Evolutionary conservation across 2,329 filamentous ascomycete genomes (phyloP), one percentile per base, ranked within the genome.

Genomic region (Beauveria scarabaeidicola): DNA sequence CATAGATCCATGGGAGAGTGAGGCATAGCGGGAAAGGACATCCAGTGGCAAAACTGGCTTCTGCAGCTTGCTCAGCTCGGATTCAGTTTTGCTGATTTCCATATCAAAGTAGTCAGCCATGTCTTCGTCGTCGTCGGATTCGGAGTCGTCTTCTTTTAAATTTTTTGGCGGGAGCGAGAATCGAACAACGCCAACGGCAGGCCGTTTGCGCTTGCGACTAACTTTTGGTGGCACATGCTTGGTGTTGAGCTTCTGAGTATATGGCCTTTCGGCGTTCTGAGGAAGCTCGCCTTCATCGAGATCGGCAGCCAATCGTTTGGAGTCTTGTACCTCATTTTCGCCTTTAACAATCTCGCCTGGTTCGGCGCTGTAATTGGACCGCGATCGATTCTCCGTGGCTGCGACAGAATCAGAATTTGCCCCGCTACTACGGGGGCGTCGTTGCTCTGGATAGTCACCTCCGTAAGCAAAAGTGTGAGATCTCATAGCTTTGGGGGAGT

Each of bases 111-210:
- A 81, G 55, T 82, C 80, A 19, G 77, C 81, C 72, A 84, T 80
- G 48, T 82, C 79, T 52, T 84, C 82, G 60, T 85, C 82, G 47
- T 84, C 80, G 54, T 84, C 81, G 0, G 80, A 82, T 50, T 80
- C 78, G 2, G 72, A 73, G 41, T 69, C 69, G 52, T 72, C 68
- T 40, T 72, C 69, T 23, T 66, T 64, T 1, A 67, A 63, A 55
- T 69, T 67, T 60, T 74, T 77, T 8, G 71, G 68, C 3, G 77
- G 76, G 23, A 80, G 53, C 21, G 72, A 69, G 53, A 79, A 75
- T 52, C 69, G 72, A 7, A 74, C 71, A 19, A 71, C 67, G 15
- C 68, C 66, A 13, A 77, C 61, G 15, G 55, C 58, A 7, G 69
- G 68, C n/a, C 61, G 66, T 60, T 66, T 70, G 10, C 68, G 69